Evolutionary conservation across 768 basidiomycete genomes (phyloP).

Genomic region (Sutorius australiensis): DNA sequence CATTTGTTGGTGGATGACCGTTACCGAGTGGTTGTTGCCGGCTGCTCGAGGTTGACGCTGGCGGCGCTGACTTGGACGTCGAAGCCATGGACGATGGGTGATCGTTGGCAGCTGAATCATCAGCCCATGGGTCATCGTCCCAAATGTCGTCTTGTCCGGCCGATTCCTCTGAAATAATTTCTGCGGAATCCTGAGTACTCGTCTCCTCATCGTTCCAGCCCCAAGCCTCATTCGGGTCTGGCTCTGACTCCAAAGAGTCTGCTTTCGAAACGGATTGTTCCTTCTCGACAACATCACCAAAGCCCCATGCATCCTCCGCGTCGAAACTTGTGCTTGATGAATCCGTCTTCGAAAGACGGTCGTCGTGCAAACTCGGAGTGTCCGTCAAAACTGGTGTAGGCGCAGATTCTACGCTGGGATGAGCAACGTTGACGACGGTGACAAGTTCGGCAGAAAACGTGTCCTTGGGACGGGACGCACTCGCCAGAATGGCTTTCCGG

Average conservation of each 20-base stretch:
- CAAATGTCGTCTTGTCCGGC: slow-evolving; percentile 46
- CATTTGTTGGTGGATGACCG: slow-evolving; percentile 18
- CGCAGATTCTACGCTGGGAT: neutral
- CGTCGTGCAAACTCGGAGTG: slow-evolving; percentile 48
- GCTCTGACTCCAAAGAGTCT: slow-evolving; percentile 26
- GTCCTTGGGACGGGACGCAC: slow-evolving; percentile 12
- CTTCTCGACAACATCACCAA: slow-evolving; percentile 44
- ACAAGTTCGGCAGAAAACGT: slow-evolving; percentile 27
- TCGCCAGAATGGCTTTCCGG: slow-evolving; percentile 50
- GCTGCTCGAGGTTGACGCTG: slow-evolving; percentile 53
- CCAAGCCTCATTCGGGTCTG: slow-evolving; percentile 61
- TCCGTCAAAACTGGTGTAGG: slow-evolving; percentile 25
- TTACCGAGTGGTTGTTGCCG: slow-evolving; percentile 42
- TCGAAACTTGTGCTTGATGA: slow-evolving; percentile 23
- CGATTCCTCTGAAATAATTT: slow-evolving; percentile 24
- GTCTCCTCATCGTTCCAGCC: slow-evolving; percentile 61
- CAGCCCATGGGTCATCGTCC: slow-evolving; percentile 73
- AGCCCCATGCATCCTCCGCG: slow-evolving; percentile 46
- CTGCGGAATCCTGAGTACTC: neutral
- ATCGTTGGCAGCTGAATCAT: slow-evolving; percentile 34
- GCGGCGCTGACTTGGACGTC: slow-evolving; percentile 29
- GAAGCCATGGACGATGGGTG: slow-evolving; percentile 24
- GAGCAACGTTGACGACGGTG: slow-evolving; percentile 1
- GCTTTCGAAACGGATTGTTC: slow-evolving; percentile 15
- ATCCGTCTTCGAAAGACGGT: slow-evolving; percentile 25